Base-by-base conservation (phyloP, 169 alveolate genomes). In the Ophryocystis elektroscirrha region DNA sequence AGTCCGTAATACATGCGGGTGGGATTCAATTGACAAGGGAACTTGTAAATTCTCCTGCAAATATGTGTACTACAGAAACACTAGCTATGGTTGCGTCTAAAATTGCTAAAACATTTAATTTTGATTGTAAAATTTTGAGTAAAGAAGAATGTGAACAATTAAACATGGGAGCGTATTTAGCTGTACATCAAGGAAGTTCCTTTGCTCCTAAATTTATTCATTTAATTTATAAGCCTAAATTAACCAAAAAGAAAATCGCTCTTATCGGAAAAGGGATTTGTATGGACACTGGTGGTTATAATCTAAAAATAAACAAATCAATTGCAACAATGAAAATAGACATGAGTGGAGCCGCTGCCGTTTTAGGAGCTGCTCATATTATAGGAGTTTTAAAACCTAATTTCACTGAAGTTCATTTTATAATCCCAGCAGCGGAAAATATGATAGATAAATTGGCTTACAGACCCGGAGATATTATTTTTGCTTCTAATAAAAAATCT, bases 221-320 rank as follows among this genome's bases (percentile, higher is more conserved):
- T 51, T 60, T 80, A 45, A 69, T 75, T 4, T 78, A 77, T 61
- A 41, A 47, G 41, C 55, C 68, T 2, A 58, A 59, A n/a, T 63
- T 61, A 7, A 48, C 60, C 41, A 56, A 46, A 36, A 63, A 68
- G 35, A 81, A 59, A 56, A 27, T 76, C 24, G 93, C 94, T 12
- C 39, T 88, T 0, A 88, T 88, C 1, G 97, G 97, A 6, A 88
- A 88, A 67, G 94, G 94, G 16, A 65, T 84, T 24, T 74, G 79
- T 37, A 78, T 84, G 65, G 94, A 84, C 61, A 60, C 95, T 0
- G 94, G 94, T 22, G 94, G 94, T 28, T 73, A 82, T 56, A 84
- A 84, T 64, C 41, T 84, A 46, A 84, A 84, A 67, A 69, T 67
- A 25, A 52, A 19, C 16, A 9, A 41, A 2, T 18, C 5, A 32